Evolutionary conservation across 768 basidiomycete species (phyloP).

Genomic region (Russula lepida): DNA sequence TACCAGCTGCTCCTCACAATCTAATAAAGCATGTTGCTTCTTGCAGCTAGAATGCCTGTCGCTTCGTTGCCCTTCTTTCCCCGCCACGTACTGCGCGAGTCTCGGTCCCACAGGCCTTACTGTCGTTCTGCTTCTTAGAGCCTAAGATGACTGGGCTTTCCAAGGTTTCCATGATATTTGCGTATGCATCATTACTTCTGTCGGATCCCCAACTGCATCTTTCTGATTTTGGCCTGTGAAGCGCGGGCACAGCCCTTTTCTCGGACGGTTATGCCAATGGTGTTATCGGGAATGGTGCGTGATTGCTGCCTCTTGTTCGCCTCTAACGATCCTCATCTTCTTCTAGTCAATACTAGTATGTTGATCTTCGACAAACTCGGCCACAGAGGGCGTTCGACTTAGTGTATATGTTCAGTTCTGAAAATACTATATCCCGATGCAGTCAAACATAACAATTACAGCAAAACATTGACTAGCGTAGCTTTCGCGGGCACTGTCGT

Average conservation of each 20-base stretch:
- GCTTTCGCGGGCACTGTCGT: conserved; percentile 82
- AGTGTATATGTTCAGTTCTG: conserved; percentile 42
- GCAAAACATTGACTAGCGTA: conserved; percentile 54
- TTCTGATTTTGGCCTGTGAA: conserved; percentile 24
- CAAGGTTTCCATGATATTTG: conserved; percentile 77
- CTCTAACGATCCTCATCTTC: conserved; percentile 4
- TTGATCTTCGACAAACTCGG: conserved; percentile 5
- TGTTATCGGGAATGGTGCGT: conserved; percentile 68
- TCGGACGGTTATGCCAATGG: conserved; percentile 86
- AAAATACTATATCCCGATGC: conserved; percentile 54
- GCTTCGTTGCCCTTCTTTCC: not conserved
- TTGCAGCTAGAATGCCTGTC: not conserved
- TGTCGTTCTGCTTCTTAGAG: not conserved
- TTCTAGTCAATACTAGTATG: conserved; percentile 60
- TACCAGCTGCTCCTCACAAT: not conserved
- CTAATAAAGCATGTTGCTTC: conserved; percentile 2
- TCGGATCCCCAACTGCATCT: not conserved
- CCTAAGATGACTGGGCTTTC: conserved; percentile 27
- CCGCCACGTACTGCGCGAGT: not conserved
- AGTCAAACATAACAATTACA: conserved; percentile 48
- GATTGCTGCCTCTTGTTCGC: not conserved
- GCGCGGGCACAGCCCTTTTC: conserved; percentile 82
- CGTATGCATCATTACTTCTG: conserved; percentile 39
- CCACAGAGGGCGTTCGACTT: not conserved
- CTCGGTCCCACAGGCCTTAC: not conserved